Evolutionary conservation across 2,329 filamentous ascomycete species (phyloP).

Genomic region (Verticillium tricorpus): DNA sequence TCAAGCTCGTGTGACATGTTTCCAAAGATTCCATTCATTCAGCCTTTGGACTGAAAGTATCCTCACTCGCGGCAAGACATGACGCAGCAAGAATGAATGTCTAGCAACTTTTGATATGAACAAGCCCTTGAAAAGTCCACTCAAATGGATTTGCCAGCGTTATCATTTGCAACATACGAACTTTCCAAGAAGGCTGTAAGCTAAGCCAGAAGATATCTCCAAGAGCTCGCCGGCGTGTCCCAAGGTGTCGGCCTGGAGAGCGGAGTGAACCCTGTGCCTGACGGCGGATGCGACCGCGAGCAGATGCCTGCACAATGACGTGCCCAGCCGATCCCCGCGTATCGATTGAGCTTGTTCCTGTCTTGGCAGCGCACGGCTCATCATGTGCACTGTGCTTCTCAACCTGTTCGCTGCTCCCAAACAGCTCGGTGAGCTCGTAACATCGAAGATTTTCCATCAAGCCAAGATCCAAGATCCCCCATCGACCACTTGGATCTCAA

Average conservation of each 20-base stretch:
- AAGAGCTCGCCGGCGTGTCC: no score
- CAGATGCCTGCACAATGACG: conserved; percentile 14
- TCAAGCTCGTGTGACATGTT: no score
- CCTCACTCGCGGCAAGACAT: no score
- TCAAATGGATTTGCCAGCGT: no score
- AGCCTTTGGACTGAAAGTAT: no score
- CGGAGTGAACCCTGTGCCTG: neutral
- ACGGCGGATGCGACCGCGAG: neutral
- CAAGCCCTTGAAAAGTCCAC: no score
- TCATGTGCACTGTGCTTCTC: conserved; percentile 2
- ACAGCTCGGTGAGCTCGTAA: neutral
- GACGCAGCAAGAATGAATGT: no score
- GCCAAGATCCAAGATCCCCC: neutral
- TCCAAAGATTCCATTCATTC: no score
- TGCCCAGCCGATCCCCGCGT: conserved; percentile 9
- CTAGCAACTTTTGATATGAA: no score
- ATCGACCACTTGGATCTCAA: neutral
- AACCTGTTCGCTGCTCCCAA: neutral
- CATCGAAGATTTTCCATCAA: neutral
- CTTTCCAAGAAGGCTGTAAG: no score
- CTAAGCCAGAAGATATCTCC: no score
- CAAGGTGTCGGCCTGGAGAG: neutral
- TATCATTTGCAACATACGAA: no score
- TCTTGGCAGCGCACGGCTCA: conserved; percentile 7
- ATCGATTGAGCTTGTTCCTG: conserved; percentile 12